Conservation (phyloP, 768 basidiomycete species). For the Candolleomyces efflorescens region DNA sequence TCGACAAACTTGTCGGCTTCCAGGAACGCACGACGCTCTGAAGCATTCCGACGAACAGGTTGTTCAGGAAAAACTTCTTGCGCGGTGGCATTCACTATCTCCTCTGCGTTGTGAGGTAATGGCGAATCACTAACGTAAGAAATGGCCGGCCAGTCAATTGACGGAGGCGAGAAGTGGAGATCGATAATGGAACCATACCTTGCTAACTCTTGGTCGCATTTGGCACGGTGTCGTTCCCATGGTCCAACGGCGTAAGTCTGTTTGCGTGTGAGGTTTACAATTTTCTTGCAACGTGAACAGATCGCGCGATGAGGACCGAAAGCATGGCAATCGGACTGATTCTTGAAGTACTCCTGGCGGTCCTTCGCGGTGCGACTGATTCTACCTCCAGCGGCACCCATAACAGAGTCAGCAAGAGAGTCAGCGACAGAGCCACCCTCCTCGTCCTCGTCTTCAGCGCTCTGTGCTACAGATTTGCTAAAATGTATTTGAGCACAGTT, state of each 20-base stretch:
- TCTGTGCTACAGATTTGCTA: neutral
- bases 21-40: conserved; percentile 35
- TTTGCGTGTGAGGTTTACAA: conserved; percentile 52
- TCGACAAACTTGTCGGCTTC: conserved; percentile 50
- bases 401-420: conserved; percentile 14
- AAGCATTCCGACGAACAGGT: conserved; percentile 25
- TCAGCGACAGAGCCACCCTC: conserved; percentile 2
- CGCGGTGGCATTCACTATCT: conserved; percentile 6
- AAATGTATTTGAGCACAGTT: neutral
- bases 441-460: conserved; percentile 1
- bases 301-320: conserved; percentile 55
- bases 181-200: conserved; percentile 3
- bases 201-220: conserved; percentile 43
- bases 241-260: conserved; percentile 53
- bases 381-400: conserved; percentile 18
- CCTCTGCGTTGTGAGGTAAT: conserved; percentile 12
- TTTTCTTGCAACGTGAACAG: conserved; percentile 55
- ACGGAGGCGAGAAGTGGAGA: neutral
- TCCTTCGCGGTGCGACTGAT: conserved; percentile 59
- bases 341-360: conserved; percentile 59
- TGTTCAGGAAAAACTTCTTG: conserved; percentile 17
- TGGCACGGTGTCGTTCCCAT: conserved; percentile 57
- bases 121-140: conserved; percentile 21
- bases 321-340: conserved; percentile 53
- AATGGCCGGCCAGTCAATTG: neutral